Base-by-base conservation (phyloP, 1,139 yeast genomes). In the Hyphopichia khmerensis region DNA sequence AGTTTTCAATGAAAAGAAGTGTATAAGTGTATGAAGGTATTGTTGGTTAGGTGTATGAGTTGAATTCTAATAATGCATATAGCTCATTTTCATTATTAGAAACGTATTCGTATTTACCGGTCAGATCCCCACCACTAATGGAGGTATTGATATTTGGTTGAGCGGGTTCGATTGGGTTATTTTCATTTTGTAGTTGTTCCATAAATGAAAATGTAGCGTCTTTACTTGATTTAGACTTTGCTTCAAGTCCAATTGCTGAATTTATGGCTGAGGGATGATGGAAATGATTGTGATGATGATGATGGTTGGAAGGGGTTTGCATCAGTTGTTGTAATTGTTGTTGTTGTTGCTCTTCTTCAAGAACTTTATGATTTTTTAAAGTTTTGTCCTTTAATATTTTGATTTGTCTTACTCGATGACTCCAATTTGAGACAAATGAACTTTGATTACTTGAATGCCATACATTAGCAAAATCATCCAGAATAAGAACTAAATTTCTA, bases 381-480 rank as follows among this genome's bases (percentile, higher is more conserved):
- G 36, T 33, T n/a, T 33, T 33, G 4, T 33, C 36, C 13, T 21
- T 33, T n/a, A 33, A 33, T 11, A 33, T 9, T 16, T 65, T 57
- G 38, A 86, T 73, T 50, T 84, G 89, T 43, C 72, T 77, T 44
- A 80, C 75, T 45, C 95, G 65, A 49, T 79, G 80, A 15, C 79
- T 71, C 95, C 95, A 87, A 53, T 77, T 81, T 19, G 84, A 75
- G 9, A 72, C 67, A 56, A 73, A 82, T 39, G 71, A 67, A 7
- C 79, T 82, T 23, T 71, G 68, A 11, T 65, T 59, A 43, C 57
- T 62, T 31, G 75, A 66, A 53, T 84, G 86, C 89, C 93, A 87
- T 9, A 84, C 84, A 24, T 77, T 75, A 0, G 96, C 90, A 63
- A 87, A 86, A 46, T 82, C 84, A 48, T 80, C 77, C 2, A 91